phyloP scores from a whole-genome alignment of 78 protist species.

The Dictyostelium purpureum region DNA sequence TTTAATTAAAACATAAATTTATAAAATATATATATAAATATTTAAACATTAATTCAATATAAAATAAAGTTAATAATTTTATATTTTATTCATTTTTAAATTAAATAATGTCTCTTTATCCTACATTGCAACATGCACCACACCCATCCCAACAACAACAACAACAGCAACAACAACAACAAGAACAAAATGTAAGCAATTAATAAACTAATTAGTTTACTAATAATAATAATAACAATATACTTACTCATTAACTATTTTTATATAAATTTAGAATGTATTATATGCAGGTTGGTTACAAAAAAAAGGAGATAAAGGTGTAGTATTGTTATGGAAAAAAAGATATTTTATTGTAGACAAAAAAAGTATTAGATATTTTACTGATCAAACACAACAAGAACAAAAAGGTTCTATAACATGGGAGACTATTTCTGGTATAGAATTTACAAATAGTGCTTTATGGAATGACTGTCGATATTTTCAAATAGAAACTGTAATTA shows the following conservation, averaged over 20 bases:
- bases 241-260: neutral
- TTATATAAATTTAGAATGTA: neutral
- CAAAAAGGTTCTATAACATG: slow-evolving; percentile 32
- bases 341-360: slow-evolving; percentile 49
- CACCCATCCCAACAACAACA: neutral
- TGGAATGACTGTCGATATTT: slow-evolving; percentile 65
- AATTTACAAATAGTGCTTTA: neutral
- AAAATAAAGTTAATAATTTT: no score
- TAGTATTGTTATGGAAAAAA: slow-evolving; percentile 45
- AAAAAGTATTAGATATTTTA: slow-evolving; percentile 26
- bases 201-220: neutral
- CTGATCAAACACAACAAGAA: neutral
- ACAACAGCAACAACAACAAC: neutral
- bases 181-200: neutral
- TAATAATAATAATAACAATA: neutral
- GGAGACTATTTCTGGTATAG: neutral
- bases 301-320: slow-evolving; percentile 68
- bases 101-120: neutral
- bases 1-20: no score
- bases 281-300: slow-evolving; percentile 38
- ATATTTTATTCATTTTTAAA: no score
- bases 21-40: no score
- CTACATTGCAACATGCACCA: neutral
- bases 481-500: slow-evolving; percentile 58
- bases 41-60: no score